Percentiles rank a stretch among this genome's conserved stretches.
phyloP scores from a whole-genome alignment of 352 stramenopile genomes.

The Phytopythium kandeliae region DNA sequence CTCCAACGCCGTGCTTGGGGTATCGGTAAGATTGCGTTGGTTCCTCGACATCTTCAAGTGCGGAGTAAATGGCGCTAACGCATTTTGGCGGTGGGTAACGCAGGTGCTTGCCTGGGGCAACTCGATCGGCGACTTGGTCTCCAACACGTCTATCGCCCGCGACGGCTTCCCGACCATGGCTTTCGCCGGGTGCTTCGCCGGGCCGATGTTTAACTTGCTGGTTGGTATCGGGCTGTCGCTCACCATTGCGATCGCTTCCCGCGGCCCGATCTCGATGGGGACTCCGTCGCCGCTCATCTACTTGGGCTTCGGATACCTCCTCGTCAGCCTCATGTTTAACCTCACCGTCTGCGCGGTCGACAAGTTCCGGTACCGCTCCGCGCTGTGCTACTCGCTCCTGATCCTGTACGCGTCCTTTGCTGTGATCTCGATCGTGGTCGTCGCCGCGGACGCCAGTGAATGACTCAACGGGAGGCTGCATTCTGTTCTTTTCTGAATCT shows the following conservation, averaged over 20 bases:
- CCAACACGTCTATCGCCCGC: slow-evolving; percentile 71
- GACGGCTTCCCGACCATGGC: slow-evolving; percentile 82
- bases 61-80: neutral
- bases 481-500: too few relatives aligned
- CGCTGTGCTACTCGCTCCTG: slow-evolving; percentile 57
- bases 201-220: slow-evolving; percentile 78
- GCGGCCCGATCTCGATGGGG: slow-evolving; percentile 49
- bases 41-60: neutral
- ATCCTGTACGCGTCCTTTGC: slow-evolving; percentile 60
- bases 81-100: neutral
- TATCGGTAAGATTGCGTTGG: slow-evolving; percentile 33
- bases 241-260: slow-evolving; percentile 49
- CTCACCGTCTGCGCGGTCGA: slow-evolving; percentile 44
- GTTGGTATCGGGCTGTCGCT: slow-evolving; percentile 62
- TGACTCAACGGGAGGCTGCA: slow-evolving; percentile 6
- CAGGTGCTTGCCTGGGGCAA: slow-evolving; percentile 79
- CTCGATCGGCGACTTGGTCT: slow-evolving; percentile 73
- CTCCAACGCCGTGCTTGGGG: slow-evolving; percentile 65
- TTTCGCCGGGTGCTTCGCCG: slow-evolving; percentile 77
- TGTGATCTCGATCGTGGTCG: slow-evolving; percentile 54
- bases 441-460: slow-evolving; percentile 22
- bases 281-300: slow-evolving; percentile 54
- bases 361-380: slow-evolving; percentile 49
- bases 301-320: slow-evolving; percentile 60
- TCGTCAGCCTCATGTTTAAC: slow-evolving; percentile 65